Evolutionary conservation across 2,329 filamentous ascomycete species (phyloP).

Genomic region (Pyricularia sp.): DNA sequence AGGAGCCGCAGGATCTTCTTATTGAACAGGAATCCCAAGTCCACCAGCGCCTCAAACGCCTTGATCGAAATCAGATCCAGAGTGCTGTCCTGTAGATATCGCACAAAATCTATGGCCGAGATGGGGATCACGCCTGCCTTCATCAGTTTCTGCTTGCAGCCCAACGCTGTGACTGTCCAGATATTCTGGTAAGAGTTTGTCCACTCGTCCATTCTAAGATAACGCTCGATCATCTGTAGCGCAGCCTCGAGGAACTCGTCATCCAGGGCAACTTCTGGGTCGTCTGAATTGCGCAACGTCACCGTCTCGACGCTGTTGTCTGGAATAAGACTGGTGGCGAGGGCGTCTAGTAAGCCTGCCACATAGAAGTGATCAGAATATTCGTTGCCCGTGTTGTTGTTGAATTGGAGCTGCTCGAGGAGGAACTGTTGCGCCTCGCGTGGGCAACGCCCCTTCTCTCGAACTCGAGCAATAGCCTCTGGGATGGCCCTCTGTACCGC

Average conservation of each 20-base stretch:
- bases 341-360: constrained; percentile 56
- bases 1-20: constrained; percentile 42
- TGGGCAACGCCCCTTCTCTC: constrained; percentile 68
- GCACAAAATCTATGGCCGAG: constrained; percentile 42
- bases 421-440: constrained; percentile 70
- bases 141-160: constrained; percentile 50
- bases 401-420: constrained; percentile 79
- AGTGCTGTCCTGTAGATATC: constrained; percentile 53
- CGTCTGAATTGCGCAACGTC: neutral
- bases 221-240: constrained; percentile 51
- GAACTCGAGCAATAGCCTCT: constrained; percentile 63
- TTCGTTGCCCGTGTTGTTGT: constrained; percentile 83
- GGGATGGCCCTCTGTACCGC: constrained; percentile 75
- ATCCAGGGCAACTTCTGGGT: constrained; percentile 17
- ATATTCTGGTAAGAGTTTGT: constrained; percentile 55
- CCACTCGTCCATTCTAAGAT: constrained; percentile 56
- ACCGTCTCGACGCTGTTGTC: constrained; percentile 14
- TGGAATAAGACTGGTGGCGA: constrained; percentile 46
- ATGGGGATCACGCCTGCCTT: constrained; percentile 46
- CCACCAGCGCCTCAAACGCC: constrained; percentile 49
- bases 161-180: constrained; percentile 48
- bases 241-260: constrained; percentile 37
- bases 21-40: constrained; percentile 47
- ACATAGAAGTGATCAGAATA: constrained; percentile 88
- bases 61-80: constrained; percentile 51